phyloP scores from a whole-genome alignment of 345 rosid species.

The Melaleuca alternifolia region DNA sequence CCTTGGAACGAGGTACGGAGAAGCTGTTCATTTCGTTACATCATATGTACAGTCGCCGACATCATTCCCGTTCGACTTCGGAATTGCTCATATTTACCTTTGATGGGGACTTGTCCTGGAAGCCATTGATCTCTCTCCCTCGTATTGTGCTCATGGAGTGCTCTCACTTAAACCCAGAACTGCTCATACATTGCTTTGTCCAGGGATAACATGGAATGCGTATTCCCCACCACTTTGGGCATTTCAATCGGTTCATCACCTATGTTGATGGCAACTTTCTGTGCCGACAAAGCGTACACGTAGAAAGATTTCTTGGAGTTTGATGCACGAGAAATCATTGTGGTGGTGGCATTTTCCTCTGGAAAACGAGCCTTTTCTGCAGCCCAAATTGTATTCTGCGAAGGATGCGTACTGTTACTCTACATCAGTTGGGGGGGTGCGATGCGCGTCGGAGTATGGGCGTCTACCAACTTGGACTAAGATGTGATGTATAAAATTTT shows the following conservation, averaged over 20 bases:
- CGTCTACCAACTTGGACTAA: not conserved
- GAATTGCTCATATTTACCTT: not conserved
- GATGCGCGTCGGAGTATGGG: no score
- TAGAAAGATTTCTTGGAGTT: not conserved
- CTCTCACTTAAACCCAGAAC: not conserved
- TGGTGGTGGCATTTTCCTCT: not conserved
- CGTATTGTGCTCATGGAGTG: not conserved
- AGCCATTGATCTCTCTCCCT: not conserved
- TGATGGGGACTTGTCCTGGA: not conserved
- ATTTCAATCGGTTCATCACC: not conserved
- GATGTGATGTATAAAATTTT: not conserved
- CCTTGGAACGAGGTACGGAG: not conserved
- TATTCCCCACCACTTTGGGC: slow-evolving; percentile 19
- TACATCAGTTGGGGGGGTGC: no score
- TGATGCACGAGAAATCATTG: not conserved
- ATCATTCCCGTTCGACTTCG: not conserved
- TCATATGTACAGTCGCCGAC: not conserved
- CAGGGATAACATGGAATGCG: slow-evolving; percentile 27
- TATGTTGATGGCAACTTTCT: not conserved
- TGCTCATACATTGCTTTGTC: slow-evolving; percentile 29
- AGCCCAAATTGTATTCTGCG: no score
- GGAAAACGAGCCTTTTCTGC: not conserved
- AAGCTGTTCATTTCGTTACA: not conserved
- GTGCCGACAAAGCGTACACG: not conserved
- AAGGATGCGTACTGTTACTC: no score